Evolutionary conservation across 1,284 basidiomycete genomes (phyloP), one percentile per base, ranked within the genome.

Genomic region (Abortiporus biennis): DNA sequence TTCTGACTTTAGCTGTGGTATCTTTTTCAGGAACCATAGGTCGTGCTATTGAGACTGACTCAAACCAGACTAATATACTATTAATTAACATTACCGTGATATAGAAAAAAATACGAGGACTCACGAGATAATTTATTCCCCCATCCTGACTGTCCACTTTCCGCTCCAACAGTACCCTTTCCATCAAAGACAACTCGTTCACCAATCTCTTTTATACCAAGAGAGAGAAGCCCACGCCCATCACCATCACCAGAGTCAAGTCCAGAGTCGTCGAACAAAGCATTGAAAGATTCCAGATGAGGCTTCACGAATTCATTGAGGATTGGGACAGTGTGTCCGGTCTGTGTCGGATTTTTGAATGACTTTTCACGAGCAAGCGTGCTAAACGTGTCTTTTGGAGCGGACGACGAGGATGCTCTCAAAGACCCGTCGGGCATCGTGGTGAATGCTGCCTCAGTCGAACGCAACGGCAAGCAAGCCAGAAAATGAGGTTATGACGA

Each of bases 201-300:
- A 0, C 88, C 85, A 36, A 99, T 85, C 49, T 97, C 91, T 52
- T 83, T 76, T 5, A 98, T 60, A 6, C 78, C 91, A 12, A 92
- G 68, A 44, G 82, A 82, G 9, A 99, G 65, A 9, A 99, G 63
- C 0, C 96, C 96, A 19, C 73, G 74, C 3, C 85, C 86, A 40
- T 90, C 81, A 6, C 80, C 79, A 50, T 89, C 83, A 4, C 85
- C 85, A 36, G 66, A 61, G 56, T 77, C 81, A 48, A 83, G 59
- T 4, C 79, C 84, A 40, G 82, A 87, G 54, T 91, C 89, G 54
- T 95, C 90, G 58, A 96, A 92, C 23, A 99, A 75, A 9, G 92
- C 85, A 63, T 99, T 96, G 74, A 99, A 99, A 33, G 90, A 93
- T 64, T 98, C 89, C 49, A 99, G 80, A 61, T 97, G 94, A 8